Evolutionary conservation across 1,139 yeast genomes (phyloP).

Genomic region (Yamadazyma trypodendri): DNA sequence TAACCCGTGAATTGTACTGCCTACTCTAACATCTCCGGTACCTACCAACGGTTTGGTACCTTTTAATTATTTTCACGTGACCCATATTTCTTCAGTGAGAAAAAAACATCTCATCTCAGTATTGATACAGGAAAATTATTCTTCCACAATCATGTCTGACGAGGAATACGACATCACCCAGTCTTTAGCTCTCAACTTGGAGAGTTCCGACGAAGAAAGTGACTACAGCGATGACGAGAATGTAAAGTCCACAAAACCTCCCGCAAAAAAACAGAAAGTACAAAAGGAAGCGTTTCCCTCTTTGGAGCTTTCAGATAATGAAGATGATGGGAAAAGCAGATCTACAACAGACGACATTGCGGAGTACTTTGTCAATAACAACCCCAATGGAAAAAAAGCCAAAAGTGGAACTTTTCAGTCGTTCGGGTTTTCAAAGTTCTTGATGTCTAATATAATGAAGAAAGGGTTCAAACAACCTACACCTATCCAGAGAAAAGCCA

Average conservation of each 20-base stretch:
- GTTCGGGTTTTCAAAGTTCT: constrained; percentile 77
- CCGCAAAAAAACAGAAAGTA: constrained; percentile 12
- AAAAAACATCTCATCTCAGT: constrained; percentile 2
- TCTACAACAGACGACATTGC: constrained; percentile 22
- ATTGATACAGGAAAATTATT: not conserved
- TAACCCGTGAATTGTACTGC: too few relatives aligned
- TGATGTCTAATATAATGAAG: constrained; percentile 67
- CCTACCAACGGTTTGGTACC: too few relatives aligned
- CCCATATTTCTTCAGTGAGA: not conserved
- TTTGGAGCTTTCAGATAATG: constrained; percentile 68
- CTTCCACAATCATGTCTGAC: constrained; percentile 37
- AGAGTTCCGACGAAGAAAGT: constrained; percentile 24
- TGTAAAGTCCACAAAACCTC: constrained; percentile 15
- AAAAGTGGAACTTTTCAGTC: constrained; percentile 87
- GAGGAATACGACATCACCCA: constrained; percentile 72
- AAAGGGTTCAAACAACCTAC: constrained; percentile 96
- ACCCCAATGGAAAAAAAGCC: constrained; percentile 56
- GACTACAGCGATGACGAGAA: constrained; percentile 27
- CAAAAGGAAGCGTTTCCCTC: constrained; percentile 50
- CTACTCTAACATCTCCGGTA: too few relatives aligned
- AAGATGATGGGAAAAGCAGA: constrained; percentile 27
- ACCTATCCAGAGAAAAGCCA: constrained; percentile 94
- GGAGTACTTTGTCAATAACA: constrained; percentile 36
- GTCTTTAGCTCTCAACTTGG: constrained; percentile 50
- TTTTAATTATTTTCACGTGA: constrained; percentile 3